Evolutionary conservation across 305 asterid genomes (phyloP).

Genomic region (Plantago lanceolata): DNA sequence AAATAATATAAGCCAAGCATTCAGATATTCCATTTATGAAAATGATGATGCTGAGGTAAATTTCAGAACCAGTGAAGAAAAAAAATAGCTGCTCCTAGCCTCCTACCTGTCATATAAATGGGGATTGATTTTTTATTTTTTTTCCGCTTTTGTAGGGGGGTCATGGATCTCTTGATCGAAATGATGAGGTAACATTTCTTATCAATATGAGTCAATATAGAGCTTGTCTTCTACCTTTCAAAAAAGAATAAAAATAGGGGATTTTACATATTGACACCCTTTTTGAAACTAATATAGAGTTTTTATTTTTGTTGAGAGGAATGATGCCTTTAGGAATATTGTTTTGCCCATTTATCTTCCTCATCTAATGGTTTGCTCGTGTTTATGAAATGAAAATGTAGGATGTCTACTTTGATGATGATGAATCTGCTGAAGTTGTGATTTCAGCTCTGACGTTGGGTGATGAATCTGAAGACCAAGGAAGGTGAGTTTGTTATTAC

Average conservation of each 20-base stretch:
- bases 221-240: conserved; percentile 4
- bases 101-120: background rate
- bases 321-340: background rate
- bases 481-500: conserved; percentile 55
- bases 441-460: conserved; percentile 93
- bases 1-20: conserved; percentile 87
- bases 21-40: conserved; percentile 81
- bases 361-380: conserved; percentile 6
- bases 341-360: background rate
- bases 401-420: conserved; percentile 95
- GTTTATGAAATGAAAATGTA: conserved; percentile 33
- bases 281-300: too few species aligned
- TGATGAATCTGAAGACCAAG: conserved; percentile 53
- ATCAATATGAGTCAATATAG: conserved; percentile 4
- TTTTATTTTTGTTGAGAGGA: too few species aligned
- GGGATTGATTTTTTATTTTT: conserved; percentile 6
- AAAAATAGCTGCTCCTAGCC: conserved; percentile 3
- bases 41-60: conserved; percentile 86
- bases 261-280: too few species aligned
- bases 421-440: conserved; percentile 95
- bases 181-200: conserved; percentile 65
- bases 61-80: conserved; percentile 1
- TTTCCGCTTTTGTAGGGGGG: conserved; percentile 44
- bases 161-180: conserved; percentile 70
- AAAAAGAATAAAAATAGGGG: conserved; percentile 3